Percentiles rank a stretch among this genome's conserved stretches.
These are phyloP conservation scores for Eucalyptus marginata DNA, from an alignment of 345 rosid species.

Conservation along the genomic window DNA sequence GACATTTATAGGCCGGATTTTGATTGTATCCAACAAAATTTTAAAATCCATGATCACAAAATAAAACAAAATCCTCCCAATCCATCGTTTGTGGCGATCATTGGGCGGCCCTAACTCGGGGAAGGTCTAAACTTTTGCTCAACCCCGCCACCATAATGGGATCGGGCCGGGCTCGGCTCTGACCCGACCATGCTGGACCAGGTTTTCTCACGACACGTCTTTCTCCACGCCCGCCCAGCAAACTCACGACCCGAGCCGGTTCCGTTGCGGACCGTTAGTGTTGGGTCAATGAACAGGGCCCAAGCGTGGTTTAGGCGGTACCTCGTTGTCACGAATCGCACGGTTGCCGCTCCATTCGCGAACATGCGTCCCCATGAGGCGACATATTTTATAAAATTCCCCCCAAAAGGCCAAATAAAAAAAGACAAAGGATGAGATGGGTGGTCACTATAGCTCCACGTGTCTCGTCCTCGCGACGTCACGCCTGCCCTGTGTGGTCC, in stretches of 20 bases:
- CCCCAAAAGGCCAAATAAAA: not conserved
- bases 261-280: not conserved
- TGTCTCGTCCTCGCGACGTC: not conserved
- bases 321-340: not conserved
- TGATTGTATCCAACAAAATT: not conserved
- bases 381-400: not conserved
- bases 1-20: not conserved
- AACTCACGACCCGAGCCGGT: not conserved
- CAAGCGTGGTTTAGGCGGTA: not conserved
- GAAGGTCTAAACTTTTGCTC: not conserved
- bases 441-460: not conserved
- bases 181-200: not conserved
- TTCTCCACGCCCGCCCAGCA: not conserved
- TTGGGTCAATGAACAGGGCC: not conserved
- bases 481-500: not conserved
- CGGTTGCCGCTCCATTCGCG: not conserved
- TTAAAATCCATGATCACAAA: not conserved
- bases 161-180: not conserved
- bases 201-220: not conserved
- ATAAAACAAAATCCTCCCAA: not conserved
- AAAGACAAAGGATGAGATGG: not conserved
- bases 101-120: not conserved
- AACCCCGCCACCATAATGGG: not conserved
- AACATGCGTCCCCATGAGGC: not conserved
- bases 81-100: not conserved